A percentile compares a stretch with the other conserved stretches of the same genome.
Evolutionary conservation across 495 filamentous ascomycete genomes (phyloP).

Genomic region (Penicillium macrosclerotiorum): DNA sequence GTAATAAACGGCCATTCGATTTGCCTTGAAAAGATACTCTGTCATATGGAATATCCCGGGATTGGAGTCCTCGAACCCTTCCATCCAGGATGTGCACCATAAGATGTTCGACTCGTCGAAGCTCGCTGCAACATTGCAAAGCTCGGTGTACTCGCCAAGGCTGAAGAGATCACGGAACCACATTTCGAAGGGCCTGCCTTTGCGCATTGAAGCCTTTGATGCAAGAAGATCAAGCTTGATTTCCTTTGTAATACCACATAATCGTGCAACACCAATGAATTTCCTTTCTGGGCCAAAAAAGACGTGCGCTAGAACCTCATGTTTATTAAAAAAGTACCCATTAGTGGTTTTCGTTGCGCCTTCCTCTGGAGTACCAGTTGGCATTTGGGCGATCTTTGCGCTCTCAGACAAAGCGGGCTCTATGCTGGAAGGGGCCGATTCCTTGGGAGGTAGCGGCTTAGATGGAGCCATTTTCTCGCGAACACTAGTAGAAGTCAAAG

Average conservation of each 20-base stretch:
- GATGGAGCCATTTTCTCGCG: too few relatives aligned
- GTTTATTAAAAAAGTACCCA: slow-evolving; percentile 17
- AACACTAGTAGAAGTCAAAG: too few relatives aligned
- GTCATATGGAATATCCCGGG: slow-evolving; percentile 24
- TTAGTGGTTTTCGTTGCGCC: background rate
- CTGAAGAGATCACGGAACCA: slow-evolving; percentile 44
- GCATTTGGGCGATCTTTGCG: slow-evolving; percentile 13
- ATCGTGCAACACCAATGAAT: slow-evolving; percentile 33
- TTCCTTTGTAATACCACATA: slow-evolving; percentile 32
- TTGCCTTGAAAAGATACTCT: slow-evolving; percentile 21
- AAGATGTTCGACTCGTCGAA: background rate
- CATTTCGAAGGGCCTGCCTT: slow-evolving; percentile 20
- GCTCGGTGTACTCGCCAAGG: slow-evolving; percentile 27
- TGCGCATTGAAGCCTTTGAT: background rate
- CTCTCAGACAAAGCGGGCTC: background rate
- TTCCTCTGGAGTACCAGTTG: background rate
- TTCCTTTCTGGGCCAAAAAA: slow-evolving; percentile 37
- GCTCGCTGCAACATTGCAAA: background rate
- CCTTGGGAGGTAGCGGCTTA: too few relatives aligned
- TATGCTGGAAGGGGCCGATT: background rate
- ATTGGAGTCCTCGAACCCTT: slow-evolving; percentile 35
- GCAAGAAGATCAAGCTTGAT: slow-evolving; percentile 18
- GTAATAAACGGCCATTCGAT: slow-evolving; percentile 27
- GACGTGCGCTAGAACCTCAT: slow-evolving; percentile 26
- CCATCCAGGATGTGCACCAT: slow-evolving; percentile 31